A percentile compares a stretch with the other conserved stretches of the same genome.
phyloP scores from a whole-genome alignment of 805 yeast species.

The Hanseniaspora hatyaiensis region DNA sequence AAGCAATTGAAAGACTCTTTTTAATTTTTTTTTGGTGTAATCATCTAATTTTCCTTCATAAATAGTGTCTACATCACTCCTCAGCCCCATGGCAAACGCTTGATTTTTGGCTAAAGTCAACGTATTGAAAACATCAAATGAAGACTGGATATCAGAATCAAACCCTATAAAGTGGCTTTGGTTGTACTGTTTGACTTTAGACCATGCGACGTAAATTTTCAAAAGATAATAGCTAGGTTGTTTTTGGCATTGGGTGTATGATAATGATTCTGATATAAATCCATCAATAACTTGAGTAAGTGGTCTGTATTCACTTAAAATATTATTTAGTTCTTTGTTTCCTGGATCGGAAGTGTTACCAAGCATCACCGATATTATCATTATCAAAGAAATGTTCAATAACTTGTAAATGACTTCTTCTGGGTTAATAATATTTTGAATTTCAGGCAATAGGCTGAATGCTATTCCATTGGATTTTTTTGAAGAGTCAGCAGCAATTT shows the following conservation, averaged over 20 bases:
- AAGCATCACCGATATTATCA: neutral
- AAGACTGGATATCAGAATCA: neutral
- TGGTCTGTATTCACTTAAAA: neutral
- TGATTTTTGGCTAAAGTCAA: neutral
- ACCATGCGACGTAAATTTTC: neutral
- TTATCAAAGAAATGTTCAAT: neutral
- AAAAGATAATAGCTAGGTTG: neutral
- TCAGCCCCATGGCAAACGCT: slow-evolving; percentile 1
- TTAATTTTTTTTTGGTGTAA: neutral
- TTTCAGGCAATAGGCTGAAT: neutral
- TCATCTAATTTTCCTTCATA: neutral
- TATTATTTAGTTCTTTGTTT: neutral
- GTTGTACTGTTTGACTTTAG: neutral
- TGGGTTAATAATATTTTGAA: neutral
- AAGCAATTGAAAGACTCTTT: neutral
- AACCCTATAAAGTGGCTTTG: neutral
- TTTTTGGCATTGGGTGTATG: neutral
- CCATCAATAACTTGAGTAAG: neutral
- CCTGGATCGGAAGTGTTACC: slow-evolving; percentile 3
- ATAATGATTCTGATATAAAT: neutral
- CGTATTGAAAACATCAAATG: slow-evolving; percentile 4
- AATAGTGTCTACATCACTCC: neutral
- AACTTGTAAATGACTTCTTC: slow-evolving; percentile 1
- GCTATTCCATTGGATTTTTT: neutral
- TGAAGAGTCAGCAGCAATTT: too few species aligned